A percentile compares a stretch with the other conserved stretches of the same genome.
These are phyloP conservation scores for Sporothrix brunneoviolacea DNA, from an alignment of 2,329 filamentous ascomycete species.

Conservation along the genomic window DNA sequence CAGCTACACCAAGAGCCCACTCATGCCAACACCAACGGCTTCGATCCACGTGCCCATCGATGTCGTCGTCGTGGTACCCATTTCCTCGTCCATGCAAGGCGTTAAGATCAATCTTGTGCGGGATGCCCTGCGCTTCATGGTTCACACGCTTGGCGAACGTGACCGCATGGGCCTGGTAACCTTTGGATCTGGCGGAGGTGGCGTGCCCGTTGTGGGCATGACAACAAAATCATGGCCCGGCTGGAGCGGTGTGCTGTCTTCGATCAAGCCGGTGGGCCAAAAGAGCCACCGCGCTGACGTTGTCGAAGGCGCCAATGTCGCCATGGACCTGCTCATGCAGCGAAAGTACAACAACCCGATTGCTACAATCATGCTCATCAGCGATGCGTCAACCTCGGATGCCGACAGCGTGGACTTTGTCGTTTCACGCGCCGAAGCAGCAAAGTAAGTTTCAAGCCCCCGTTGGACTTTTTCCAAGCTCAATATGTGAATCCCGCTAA, in stretches of 20 bases:
- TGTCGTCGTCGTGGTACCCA: slow-evolving; percentile 91
- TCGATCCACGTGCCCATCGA: slow-evolving; percentile 86
- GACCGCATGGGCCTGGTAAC: slow-evolving; percentile 97
- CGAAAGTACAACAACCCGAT: slow-evolving; percentile 93
- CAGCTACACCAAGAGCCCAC: slow-evolving; percentile 51
- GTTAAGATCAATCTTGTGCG: slow-evolving; percentile 93
- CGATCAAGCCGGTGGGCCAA: slow-evolving; percentile 88
- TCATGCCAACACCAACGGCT: slow-evolving; percentile 27
- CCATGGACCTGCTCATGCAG: slow-evolving; percentile 98
- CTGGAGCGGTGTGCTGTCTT: slow-evolving; percentile 78
- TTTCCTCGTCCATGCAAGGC: slow-evolving; percentile 99
- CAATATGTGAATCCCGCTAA: slow-evolving; percentile 20
- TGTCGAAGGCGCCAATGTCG: slow-evolving; percentile 93
- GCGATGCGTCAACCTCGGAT: slow-evolving; percentile 92
- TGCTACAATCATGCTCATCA: slow-evolving; percentile 92
- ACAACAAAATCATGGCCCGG: slow-evolving; percentile 90
- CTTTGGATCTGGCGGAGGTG: slow-evolving; percentile 89
- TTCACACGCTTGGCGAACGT: slow-evolving; percentile 79
- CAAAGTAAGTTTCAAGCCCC: no score
- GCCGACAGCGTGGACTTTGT: slow-evolving; percentile 96
- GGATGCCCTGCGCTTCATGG: slow-evolving; percentile 87
- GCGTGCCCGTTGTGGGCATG: slow-evolving; percentile 95
- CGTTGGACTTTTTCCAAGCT: slow-evolving; percentile 27
- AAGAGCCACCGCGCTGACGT: slow-evolving; percentile 96
- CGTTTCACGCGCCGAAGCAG: slow-evolving; percentile 89